Conservation (phyloP, 176 grass and related monocot species). For the Triticum turgidum region DNA sequence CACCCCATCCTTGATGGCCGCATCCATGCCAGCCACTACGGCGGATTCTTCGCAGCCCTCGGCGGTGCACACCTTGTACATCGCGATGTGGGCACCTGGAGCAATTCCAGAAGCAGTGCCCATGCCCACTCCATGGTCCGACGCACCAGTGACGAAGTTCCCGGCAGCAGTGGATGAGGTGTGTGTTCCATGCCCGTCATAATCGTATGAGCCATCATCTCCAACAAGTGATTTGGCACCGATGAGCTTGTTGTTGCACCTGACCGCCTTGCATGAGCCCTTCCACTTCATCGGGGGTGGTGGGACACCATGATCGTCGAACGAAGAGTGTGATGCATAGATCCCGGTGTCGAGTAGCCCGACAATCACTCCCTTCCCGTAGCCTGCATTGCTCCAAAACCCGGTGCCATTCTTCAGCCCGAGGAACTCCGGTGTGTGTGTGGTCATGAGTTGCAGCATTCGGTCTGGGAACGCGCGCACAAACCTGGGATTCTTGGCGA, state of each 20-base stretch:
- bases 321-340: constrained; percentile 24
- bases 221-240: constrained; percentile 20
- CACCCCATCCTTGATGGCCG: constrained; percentile 51
- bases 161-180: constrained; percentile 50
- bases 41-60: neutral
- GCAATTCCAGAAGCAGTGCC: constrained; percentile 35
- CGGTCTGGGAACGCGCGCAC: constrained; percentile 21
- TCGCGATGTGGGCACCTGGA: constrained; percentile 47
- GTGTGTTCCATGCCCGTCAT: constrained; percentile 28
- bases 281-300: constrained; percentile 27
- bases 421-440: constrained; percentile 41
- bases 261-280: constrained; percentile 9
- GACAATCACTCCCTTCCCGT: constrained; percentile 46
- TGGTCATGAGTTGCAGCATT: constrained; percentile 33
- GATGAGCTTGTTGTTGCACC: constrained; percentile 51
- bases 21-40: constrained; percentile 16
- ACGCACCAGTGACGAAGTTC: constrained; percentile 6
- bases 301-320: constrained; percentile 8
- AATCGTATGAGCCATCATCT: neutral
- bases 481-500: constrained; percentile 29
- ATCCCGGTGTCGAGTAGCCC: constrained; percentile 56
- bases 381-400: constrained; percentile 25
- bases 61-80: constrained; percentile 48
- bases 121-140: neutral
- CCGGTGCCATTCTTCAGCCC: neutral